phyloP scores from a whole-genome alignment of 176 grass and related monocot genomes.

The Pontederia crassipes region DNA sequence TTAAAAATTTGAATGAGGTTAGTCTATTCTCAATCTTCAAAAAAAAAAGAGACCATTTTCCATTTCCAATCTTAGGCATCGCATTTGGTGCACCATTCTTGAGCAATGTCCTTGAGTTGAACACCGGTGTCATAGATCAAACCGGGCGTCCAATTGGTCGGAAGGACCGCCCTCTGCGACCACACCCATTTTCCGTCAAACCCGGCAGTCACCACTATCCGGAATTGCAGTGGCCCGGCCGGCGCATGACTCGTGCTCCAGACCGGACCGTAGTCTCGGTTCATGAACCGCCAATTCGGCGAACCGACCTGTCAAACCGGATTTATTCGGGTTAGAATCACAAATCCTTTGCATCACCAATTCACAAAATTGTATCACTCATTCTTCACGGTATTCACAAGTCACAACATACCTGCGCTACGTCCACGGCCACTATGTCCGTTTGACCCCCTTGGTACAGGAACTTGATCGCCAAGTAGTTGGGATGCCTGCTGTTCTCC shows the following conservation, averaged over 20 bases:
- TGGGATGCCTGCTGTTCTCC: constrained; percentile 21
- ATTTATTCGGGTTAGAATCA: background rate
- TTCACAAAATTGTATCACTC: constrained; percentile 4
- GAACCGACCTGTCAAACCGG: constrained; percentile 19
- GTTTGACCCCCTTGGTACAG: constrained; percentile 64
- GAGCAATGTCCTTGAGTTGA: constrained; percentile 35
- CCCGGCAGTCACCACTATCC: constrained; percentile 44
- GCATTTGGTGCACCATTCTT: constrained; percentile 16
- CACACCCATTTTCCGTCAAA: constrained; percentile 48
- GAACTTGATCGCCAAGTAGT: constrained; percentile 31
- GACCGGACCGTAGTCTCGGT: constrained; percentile 7
- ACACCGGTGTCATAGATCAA: constrained; percentile 31
- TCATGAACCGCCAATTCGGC: constrained; percentile 37
- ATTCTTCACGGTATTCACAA: background rate
- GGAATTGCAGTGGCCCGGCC: constrained; percentile 27
- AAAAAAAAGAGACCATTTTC: background rate
- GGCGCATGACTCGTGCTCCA: constrained; percentile 34
- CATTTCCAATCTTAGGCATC: background rate
- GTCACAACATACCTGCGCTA: constrained; percentile 23
- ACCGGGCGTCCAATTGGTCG: constrained; percentile 33
- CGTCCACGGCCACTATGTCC: constrained; percentile 50
- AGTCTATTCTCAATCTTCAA: background rate
- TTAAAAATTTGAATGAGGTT: background rate
- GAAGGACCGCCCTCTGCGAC: constrained; percentile 38
- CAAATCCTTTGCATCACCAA: constrained; percentile 1